Evolutionary conservation across 306 rosid species (phyloP).

Genomic region (Dryas drummondii): DNA sequence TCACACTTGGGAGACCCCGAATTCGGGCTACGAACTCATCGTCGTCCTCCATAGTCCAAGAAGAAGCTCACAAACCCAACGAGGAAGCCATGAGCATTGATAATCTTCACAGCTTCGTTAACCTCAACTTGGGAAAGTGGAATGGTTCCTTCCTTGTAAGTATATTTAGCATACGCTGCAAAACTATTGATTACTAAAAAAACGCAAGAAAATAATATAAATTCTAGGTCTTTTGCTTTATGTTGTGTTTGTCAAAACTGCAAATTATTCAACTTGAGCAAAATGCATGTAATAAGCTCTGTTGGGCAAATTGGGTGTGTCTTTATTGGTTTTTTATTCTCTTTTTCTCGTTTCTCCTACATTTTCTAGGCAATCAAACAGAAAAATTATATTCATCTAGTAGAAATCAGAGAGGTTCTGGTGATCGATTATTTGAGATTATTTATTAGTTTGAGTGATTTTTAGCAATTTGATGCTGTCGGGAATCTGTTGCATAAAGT

Average conservation of each 20-base stretch:
- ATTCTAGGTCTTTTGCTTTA: neutral
- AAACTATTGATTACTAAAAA: neutral
- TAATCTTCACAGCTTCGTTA: conserved; percentile 59
- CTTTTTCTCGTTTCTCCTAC: neutral
- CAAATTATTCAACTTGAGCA: neutral
- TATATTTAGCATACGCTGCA: neutral
- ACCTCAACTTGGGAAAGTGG: conserved; percentile 77
- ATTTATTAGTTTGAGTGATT: neutral
- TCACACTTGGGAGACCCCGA: conserved; percentile 25
- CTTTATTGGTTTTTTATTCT: neutral
- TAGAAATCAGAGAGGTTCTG: neutral
- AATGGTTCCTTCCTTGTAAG: conserved; percentile 85
- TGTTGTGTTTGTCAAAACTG: neutral
- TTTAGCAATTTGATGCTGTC: conserved; percentile 78
- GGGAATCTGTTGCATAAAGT: conserved; percentile 78
- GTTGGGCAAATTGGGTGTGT: neutral
- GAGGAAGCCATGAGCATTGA: conserved; percentile 72
- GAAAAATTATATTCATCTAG: neutral
- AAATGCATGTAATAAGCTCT: neutral
- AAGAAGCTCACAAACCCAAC: conserved; percentile 35
- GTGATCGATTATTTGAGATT: neutral
- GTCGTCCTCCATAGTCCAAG: conserved; percentile 31
- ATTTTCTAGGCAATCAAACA: neutral
- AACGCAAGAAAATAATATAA: neutral
- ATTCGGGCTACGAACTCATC: conserved; percentile 47